Evolutionary conservation across 805 yeast genomes (phyloP).

Genomic region (Saturnispora dispora): DNA sequence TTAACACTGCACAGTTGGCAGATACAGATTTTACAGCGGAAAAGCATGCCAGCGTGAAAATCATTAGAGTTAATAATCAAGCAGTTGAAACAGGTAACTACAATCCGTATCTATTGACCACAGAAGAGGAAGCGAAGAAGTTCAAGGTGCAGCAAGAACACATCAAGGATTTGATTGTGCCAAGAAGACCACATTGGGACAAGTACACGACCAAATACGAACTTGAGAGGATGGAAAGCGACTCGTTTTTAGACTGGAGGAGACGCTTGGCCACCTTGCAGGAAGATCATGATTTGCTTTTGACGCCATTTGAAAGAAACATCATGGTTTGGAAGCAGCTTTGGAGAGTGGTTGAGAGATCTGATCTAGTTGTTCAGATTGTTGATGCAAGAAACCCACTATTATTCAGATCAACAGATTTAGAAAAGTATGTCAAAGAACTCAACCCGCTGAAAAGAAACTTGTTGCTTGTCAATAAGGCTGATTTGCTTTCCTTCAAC

Average conservation of each 20-base stretch:
- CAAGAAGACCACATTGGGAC: slow-evolving; percentile 88
- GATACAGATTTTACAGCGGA: slow-evolving; percentile 96
- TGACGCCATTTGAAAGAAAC: slow-evolving; percentile 96
- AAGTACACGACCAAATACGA: slow-evolving; percentile 60
- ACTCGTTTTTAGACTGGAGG: slow-evolving; percentile 91
- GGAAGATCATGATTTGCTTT: slow-evolving; percentile 71
- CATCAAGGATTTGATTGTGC: slow-evolving; percentile 68
- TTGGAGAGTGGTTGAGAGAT: slow-evolving; percentile 96
- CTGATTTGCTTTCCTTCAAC: slow-evolving; percentile 69
- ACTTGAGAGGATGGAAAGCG: slow-evolving; percentile 79
- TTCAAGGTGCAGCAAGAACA: slow-evolving; percentile 57
- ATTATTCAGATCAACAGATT: slow-evolving; percentile 78
- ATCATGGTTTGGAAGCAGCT: slow-evolving; percentile 96
- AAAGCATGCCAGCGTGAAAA: slow-evolving; percentile 69
- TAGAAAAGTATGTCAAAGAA: slow-evolving; percentile 71
- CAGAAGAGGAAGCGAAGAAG: slow-evolving; percentile 55
- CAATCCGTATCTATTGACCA: slow-evolving; percentile 53
- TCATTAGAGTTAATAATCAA: slow-evolving; percentile 65
- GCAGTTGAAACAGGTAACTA: slow-evolving; percentile 51
- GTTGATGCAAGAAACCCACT: slow-evolving; percentile 96
- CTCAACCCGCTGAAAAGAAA: slow-evolving; percentile 68
- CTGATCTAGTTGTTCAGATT: slow-evolving; percentile 89
- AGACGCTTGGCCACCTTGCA: slow-evolving; percentile 78
- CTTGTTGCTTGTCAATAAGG: slow-evolving; percentile 81
- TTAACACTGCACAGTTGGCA: slow-evolving; percentile 91